Base-by-base conservation (phyloP, 306 rosid species). In the Hippophae tibetana region DNA sequence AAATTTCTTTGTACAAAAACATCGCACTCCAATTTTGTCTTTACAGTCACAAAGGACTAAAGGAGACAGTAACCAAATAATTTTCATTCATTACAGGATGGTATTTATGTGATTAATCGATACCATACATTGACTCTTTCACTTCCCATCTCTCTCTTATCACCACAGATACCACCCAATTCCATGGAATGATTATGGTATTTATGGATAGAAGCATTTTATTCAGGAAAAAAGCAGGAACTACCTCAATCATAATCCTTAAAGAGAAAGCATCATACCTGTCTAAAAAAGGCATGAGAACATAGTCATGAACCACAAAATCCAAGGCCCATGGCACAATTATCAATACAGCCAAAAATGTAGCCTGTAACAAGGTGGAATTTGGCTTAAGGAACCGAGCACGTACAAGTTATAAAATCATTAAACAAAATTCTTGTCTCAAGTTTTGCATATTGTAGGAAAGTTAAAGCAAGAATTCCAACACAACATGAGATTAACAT, bases 211-310 rank as follows among this genome's bases (percentile, higher is more conserved):
- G 7, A 49, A 49, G 53, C 7, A 49, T 13, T 13, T 49, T 49
- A 12, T 23, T 12, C 14, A 13, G 18, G 38, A 31, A 31, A 31
- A 18, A 31, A 31, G 38, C 38, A 31, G 38, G 38, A 31, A 31
- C 38, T 31, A 31, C 5, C 3, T 31, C 38, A 31, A 31, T 31
- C 38, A 31, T 31, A 31, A 31, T 31, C 38, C 38, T 31, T 31
- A 31, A 31, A 31, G 38, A 56, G 26, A 49, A 3, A 42, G 8
- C 5, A 18, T 13, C 13, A 47, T 78, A 87, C 98, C 95, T 87
- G 80, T 92, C 96, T 61, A 92, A 71, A 62, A 92, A 92, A 53
- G 98, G 98, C 98, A 92, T 85, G 56, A 92, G 87, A 67, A 84
- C 56, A 64, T 83, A 92, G 81, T 92, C 96, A 73, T 92, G 98